Conservation (phyloP, 1,284 basidiomycete genomes). For the Stygiomarasmius scandens region DNA sequence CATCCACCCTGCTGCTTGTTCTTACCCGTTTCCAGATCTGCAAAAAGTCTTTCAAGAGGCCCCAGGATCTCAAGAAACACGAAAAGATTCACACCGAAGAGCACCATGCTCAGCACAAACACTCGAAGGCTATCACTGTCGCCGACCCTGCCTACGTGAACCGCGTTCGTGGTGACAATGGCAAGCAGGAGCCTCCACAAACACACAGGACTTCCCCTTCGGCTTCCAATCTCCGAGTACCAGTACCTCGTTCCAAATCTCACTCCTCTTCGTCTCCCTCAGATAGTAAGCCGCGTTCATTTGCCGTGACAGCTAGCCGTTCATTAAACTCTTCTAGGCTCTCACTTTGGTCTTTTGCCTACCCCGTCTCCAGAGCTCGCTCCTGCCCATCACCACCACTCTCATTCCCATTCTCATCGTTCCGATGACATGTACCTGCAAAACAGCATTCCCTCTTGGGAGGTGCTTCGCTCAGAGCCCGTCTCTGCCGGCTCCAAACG, state of each 20-base stretch:
- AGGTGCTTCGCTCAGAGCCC: slow-evolving; percentile 48
- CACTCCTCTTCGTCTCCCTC: slow-evolving; percentile 48
- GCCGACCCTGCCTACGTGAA: slow-evolving; percentile 67
- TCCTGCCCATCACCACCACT: slow-evolving; percentile 40
- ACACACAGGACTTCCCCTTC: slow-evolving; percentile 26
- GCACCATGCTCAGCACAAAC: slow-evolving; percentile 91
- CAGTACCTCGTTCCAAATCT: slow-evolving; percentile 47
- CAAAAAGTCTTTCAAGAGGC: slow-evolving; percentile 97
- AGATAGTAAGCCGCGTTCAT: slow-evolving; percentile 37
- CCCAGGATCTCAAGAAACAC: slow-evolving; percentile 99
- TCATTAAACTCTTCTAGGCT: slow-evolving; percentile 33
- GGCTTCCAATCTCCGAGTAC: slow-evolving; percentile 24
- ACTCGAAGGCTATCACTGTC: slow-evolving; percentile 91
- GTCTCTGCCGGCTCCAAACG: slow-evolving; percentile 65
- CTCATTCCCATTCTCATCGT: slow-evolving; percentile 26
- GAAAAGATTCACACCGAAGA: slow-evolving; percentile 99
- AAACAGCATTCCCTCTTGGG: slow-evolving; percentile 61
- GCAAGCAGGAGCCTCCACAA: slow-evolving; percentile 29
- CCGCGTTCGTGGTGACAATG: slow-evolving; percentile 55
- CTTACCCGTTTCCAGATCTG: slow-evolving; percentile 61
- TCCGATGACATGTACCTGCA: slow-evolving; percentile 52
- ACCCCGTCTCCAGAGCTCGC: slow-evolving; percentile 70
- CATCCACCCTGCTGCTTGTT: background rate
- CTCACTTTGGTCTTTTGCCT: slow-evolving; percentile 56
- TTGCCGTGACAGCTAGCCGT: background rate